These are phyloP conservation scores for Colletotrichum salicis DNA, from an alignment of 2,329 filamentous ascomycete species.

Conservation along the genomic window DNA sequence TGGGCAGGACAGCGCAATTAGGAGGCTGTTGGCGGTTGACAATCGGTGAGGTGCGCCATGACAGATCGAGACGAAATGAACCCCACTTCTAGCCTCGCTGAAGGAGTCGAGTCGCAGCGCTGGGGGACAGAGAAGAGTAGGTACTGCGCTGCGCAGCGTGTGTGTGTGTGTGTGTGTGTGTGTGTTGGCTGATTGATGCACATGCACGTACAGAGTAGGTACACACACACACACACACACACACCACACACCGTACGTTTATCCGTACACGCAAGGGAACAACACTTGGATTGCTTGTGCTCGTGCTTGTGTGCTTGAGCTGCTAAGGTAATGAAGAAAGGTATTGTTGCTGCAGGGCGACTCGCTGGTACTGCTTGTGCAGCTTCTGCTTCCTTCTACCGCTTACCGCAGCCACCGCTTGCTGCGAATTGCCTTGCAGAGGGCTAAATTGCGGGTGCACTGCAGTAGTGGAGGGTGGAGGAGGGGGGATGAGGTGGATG, in stretches of 20 bases:
- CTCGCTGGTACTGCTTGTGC: neutral
- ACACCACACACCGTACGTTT: no score
- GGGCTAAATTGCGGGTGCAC: neutral
- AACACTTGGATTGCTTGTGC: neutral
- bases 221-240: no score
- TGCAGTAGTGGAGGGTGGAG: neutral
- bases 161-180: neutral
- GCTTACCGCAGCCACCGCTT: neutral
- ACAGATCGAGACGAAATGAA: constrained; percentile 37
- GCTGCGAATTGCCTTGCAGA: neutral
- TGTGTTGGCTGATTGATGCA: neutral
- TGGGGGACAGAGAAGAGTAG: neutral
- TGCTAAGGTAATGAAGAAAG: neutral
- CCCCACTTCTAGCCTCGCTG: constrained; percentile 40
- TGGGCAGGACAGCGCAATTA: constrained; percentile 32
- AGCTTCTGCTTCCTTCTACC: neutral
- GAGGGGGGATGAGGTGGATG: neutral
- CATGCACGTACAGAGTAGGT: neutral
- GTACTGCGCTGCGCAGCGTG: neutral
- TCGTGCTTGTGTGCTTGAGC: neutral
- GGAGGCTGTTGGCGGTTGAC: constrained; percentile 33
- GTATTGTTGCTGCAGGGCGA: neutral
- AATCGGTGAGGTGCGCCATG: constrained; percentile 32
- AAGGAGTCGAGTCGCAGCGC: constrained; percentile 22
- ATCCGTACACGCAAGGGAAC: neutral